phyloP scores from a whole-genome alignment of 2,329 filamentous ascomycete genomes.

The Pseudogymnoascus sp. region DNA sequence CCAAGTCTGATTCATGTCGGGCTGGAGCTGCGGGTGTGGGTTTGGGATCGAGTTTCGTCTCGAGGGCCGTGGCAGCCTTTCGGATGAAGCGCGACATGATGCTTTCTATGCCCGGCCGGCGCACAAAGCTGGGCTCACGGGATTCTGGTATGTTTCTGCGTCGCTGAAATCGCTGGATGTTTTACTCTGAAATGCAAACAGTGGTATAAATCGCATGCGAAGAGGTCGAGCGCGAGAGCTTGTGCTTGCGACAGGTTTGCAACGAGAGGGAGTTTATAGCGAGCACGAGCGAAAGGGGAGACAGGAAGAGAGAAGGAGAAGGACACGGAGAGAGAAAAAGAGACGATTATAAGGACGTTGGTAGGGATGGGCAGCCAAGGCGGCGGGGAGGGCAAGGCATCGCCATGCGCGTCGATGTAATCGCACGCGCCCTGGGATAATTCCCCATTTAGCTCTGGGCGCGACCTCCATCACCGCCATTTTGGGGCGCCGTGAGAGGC shows the following conservation, averaged over 20 bases:
- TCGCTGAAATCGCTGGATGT: background rate
- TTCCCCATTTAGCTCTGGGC: slow-evolving; percentile 2
- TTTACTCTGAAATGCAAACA: background rate
- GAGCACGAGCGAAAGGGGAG: background rate
- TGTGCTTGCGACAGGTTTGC: background rate
- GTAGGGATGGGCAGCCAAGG: background rate
- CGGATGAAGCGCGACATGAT: background rate
- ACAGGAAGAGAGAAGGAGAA: background rate
- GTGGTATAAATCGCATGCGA: background rate
- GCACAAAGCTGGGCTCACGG: background rate
- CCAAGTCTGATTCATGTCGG: slow-evolving; percentile 34
- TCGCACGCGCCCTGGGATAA: background rate
- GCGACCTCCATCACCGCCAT: background rate
- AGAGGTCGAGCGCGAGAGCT: background rate
- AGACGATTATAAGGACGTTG: background rate
- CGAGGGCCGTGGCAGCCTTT: background rate
- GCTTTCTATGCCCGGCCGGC: background rate
- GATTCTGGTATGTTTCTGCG: background rate
- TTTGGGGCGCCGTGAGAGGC: background rate
- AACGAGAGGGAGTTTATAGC: background rate
- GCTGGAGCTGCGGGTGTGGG: slow-evolving; percentile 12
- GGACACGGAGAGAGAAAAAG: background rate
- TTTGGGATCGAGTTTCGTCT: background rate
- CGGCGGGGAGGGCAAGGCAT: background rate
- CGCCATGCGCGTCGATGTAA: background rate